Evolutionary conservation across 805 yeast genomes (phyloP).

Genomic region (Barnettozyma vustinii): DNA sequence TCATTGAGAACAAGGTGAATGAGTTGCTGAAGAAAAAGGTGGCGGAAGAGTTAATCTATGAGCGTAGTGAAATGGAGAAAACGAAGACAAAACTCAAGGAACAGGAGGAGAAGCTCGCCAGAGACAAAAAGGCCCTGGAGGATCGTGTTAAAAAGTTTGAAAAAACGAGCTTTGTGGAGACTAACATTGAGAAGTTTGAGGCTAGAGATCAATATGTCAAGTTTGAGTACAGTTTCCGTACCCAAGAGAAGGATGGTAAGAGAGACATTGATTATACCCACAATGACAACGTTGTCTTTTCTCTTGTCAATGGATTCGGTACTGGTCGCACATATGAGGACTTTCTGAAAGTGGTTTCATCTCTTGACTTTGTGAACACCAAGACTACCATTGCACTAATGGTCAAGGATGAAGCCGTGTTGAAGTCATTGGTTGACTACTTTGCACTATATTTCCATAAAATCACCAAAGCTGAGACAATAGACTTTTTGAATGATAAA

Average conservation of each 20-base stretch:
- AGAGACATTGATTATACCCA: conserved; percentile 5
- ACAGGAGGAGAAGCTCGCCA: neutral
- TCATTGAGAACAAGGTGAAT: conserved; percentile 1
- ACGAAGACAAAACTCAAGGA: neutral
- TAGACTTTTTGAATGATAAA: conserved; percentile 10
- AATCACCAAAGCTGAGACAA: neutral
- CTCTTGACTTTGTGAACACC: conserved; percentile 5
- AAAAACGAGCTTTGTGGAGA: conserved; percentile 2
- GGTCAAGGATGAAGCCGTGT: conserved; percentile 9
- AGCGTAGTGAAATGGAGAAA: conserved; percentile 10
- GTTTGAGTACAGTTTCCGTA: conserved; percentile 8
- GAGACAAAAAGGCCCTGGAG: neutral
- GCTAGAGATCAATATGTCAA: conserved; percentile 5
- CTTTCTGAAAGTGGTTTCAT: conserved; percentile 11
- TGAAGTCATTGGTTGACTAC: conserved; percentile 8
- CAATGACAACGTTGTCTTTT: conserved; percentile 15
- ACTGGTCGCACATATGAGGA: conserved; percentile 9
- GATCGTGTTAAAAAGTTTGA: neutral
- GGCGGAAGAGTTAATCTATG: conserved; percentile 7
- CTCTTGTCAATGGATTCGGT: conserved; percentile 13
- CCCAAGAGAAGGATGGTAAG: conserved; percentile 1
- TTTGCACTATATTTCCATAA: conserved; percentile 4
- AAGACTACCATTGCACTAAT: conserved; percentile 16
- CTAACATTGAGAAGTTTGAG: neutral
- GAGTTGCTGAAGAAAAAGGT: conserved; percentile 5